Conservation (phyloP, 2,329 filamentous ascomycete genomes). For the Alternaria burnsii region DNA sequence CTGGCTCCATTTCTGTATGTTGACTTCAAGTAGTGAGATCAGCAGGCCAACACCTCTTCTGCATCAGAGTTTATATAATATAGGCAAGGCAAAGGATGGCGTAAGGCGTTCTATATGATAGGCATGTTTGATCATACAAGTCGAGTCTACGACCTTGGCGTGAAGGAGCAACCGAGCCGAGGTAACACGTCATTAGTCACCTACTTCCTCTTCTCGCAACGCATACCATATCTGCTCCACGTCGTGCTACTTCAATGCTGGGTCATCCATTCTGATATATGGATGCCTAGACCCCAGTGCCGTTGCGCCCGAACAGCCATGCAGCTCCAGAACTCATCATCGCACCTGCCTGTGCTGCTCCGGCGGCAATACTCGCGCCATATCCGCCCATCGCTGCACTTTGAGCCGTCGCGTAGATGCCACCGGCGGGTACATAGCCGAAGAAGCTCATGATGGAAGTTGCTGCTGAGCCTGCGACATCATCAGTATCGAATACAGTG, state of each 20-base stretch:
- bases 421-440: constrained; percentile 31
- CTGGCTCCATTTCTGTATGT: constrained; percentile 18
- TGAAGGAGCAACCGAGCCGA: constrained; percentile 14
- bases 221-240: background rate
- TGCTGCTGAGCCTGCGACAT: constrained; percentile 29
- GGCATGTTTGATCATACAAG: background rate
- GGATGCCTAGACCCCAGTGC: constrained; percentile 1
- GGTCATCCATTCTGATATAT: background rate
- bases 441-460: constrained; percentile 30
- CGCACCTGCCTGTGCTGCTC: constrained; percentile 32
- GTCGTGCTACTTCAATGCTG: background rate
- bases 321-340: constrained; percentile 20
- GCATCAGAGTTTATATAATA: background rate
- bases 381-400: constrained; percentile 48
- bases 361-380: constrained; percentile 34
- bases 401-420: constrained; percentile 35
- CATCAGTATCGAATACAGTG: background rate
- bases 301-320: constrained; percentile 16
- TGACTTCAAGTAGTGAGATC: background rate
- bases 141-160: constrained; percentile 5
- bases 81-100: background rate
- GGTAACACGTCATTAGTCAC: constrained; percentile 10
- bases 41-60: background rate
- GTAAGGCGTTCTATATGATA: background rate
- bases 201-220: background rate